These are phyloP conservation scores for Candida gorgasii DNA, from an alignment of 805 yeast genomes.

Conservation along the genomic window DNA sequence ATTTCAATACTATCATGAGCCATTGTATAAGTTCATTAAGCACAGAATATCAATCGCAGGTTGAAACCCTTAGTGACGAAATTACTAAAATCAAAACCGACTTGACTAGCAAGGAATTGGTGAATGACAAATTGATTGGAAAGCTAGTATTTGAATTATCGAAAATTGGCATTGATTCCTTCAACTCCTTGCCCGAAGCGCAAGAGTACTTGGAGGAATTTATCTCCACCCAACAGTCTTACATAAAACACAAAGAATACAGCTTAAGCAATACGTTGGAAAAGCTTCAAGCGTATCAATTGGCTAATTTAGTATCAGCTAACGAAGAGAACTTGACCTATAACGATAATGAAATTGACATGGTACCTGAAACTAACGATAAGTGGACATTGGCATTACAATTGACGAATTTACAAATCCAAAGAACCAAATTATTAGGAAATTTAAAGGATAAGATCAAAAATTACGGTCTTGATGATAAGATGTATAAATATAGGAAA, in stretches of 20 bases:
- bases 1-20: conserved; percentile 35
- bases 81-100: conserved; percentile 50
- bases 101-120: conserved; percentile 51
- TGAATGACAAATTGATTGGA: conserved; percentile 28
- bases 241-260: conserved; percentile 19
- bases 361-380: no score
- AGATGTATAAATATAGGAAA: conserved; percentile 73
- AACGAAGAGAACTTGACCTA: conserved; percentile 31
- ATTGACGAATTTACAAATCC: conserved; percentile 54
- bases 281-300: conserved; percentile 44
- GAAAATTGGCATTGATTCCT: conserved; percentile 29
- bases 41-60: conserved; percentile 55
- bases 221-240: conserved; percentile 18
- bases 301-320: conserved; percentile 44
- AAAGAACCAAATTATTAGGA: conserved; percentile 43
- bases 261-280: conserved; percentile 25
- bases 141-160: conserved; percentile 24
- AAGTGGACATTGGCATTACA: conserved; percentile 25
- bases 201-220: conserved; percentile 5
- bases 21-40: conserved; percentile 51
- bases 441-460: conserved; percentile 50
- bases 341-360: conserved; percentile 11
- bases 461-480: conserved; percentile 48
- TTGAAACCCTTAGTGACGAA: conserved; percentile 37
- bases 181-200: conserved; percentile 14